phyloP scores from a whole-genome alignment of 805 yeast species.

The Pichia eremophila region DNA sequence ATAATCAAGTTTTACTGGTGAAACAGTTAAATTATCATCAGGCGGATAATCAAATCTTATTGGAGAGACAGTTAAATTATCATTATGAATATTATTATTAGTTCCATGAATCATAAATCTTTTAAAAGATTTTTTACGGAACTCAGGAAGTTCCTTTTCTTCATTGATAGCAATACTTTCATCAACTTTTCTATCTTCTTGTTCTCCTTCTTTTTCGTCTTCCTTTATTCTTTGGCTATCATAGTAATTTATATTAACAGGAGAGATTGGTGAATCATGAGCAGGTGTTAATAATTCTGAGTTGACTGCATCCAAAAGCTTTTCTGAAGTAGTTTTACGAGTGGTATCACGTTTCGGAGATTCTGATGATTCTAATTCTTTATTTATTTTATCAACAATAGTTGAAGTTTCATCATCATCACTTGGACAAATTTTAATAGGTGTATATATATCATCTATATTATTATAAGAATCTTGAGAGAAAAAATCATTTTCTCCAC shows the following conservation, averaged over 20 bases:
- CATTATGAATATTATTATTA: too few relatives aligned
- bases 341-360: not conserved
- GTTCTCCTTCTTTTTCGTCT: not conserved
- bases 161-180: too few relatives aligned
- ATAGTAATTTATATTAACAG: not conserved
- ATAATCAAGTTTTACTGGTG: too few relatives aligned
- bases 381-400: not conserved
- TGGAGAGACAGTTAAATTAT: too few relatives aligned
- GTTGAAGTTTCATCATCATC: not conserved
- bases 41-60: too few relatives aligned
- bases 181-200: not conserved
- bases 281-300: not conserved
- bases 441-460: not conserved
- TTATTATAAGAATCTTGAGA: slow-evolving; percentile 4
- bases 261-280: not conserved
- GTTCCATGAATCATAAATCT: too few relatives aligned
- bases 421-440: not conserved
- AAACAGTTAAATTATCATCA: too few relatives aligned
- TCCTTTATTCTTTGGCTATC: not conserved
- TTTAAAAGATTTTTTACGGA: too few relatives aligned
- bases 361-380: not conserved
- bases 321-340: not conserved
- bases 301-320: not conserved
- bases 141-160: too few relatives aligned
- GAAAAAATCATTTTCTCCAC: not conserved